Conservation (phyloP, 2,329 filamentous ascomycete genomes). For the Apiospora rasikravindrae region DNA sequence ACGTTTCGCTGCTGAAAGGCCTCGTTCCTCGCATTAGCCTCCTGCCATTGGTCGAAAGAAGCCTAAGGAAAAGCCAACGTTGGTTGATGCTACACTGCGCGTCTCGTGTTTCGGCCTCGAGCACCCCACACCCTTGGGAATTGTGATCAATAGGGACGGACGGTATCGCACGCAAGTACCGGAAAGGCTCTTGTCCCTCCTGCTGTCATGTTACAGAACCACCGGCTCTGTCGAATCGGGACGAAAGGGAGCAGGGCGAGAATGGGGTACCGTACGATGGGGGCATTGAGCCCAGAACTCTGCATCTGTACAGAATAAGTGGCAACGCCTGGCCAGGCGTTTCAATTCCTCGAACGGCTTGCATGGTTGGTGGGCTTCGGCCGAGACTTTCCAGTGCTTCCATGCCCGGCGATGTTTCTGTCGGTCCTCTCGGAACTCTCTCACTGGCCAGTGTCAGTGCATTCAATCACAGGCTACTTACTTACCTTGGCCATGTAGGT, state of each 20-base stretch:
- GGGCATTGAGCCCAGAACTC: not conserved
- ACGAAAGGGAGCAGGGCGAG: not conserved
- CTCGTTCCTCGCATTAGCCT: not conserved
- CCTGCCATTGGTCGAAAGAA: not conserved
- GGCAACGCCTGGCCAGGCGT: not conserved
- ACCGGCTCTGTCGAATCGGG: not conserved
- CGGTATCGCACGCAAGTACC: not conserved
- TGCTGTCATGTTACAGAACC: constrained; percentile 1
- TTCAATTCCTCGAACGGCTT: constrained; percentile 10
- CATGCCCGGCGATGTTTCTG: not conserved
- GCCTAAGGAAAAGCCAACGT: not conserved
- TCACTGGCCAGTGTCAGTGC: not conserved
- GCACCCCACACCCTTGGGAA: not conserved
- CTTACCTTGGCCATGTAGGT: too few species aligned
- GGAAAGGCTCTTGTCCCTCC: not conserved
- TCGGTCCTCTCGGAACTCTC: not conserved
- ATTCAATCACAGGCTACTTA: not conserved
- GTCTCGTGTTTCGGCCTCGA: constrained; percentile 14
- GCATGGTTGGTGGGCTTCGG: not conserved
- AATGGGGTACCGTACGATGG: not conserved
- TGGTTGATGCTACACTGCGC: not conserved
- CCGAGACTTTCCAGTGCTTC: not conserved
- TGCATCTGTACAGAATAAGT: not conserved
- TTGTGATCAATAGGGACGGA: too few species aligned
- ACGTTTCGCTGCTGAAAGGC: not conserved